Conservation (phyloP, 2,329 filamentous ascomycete species). For the Fusarium sororula region DNA sequence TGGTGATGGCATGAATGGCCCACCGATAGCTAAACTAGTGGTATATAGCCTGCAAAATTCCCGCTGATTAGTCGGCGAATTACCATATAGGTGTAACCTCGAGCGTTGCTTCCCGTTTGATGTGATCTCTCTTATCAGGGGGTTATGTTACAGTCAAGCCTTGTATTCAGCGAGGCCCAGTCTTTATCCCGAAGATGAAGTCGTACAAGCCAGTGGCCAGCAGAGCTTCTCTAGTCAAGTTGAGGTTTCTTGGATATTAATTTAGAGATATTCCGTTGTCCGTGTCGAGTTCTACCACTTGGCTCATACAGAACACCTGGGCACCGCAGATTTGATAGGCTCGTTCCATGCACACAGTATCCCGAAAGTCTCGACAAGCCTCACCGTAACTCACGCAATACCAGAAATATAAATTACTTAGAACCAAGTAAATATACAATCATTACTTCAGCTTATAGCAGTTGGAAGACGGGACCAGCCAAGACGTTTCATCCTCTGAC, state of each 20-base stretch:
- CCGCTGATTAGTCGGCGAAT: too few relatives aligned
- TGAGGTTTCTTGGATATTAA: not conserved
- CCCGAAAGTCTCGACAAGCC: rapidly evolving
- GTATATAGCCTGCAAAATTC: too few relatives aligned
- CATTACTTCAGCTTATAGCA: not conserved
- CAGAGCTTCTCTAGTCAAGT: too few relatives aligned
- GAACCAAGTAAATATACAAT: not conserved
- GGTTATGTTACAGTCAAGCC: not conserved
- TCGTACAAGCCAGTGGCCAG: rapidly evolving
- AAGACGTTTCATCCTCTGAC: conserved; percentile 20
- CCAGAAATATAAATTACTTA: not conserved
- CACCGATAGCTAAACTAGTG: not conserved
- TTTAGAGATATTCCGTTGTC: not conserved
- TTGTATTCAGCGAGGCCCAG: not conserved
- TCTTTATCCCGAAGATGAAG: not conserved
- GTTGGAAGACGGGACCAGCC: not conserved
- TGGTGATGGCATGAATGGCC: not conserved
- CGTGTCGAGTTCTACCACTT: not conserved
- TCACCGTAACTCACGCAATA: rapidly evolving
- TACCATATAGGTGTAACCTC: too few relatives aligned
- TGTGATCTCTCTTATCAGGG: too few relatives aligned
- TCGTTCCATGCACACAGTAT: too few relatives aligned
- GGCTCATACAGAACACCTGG: not conserved
- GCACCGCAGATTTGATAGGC: not conserved
- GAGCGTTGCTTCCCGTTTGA: not conserved